phyloP scores from a whole-genome alignment of 2,329 filamentous ascomycete species.

The Penicillium verrucosum region DNA sequence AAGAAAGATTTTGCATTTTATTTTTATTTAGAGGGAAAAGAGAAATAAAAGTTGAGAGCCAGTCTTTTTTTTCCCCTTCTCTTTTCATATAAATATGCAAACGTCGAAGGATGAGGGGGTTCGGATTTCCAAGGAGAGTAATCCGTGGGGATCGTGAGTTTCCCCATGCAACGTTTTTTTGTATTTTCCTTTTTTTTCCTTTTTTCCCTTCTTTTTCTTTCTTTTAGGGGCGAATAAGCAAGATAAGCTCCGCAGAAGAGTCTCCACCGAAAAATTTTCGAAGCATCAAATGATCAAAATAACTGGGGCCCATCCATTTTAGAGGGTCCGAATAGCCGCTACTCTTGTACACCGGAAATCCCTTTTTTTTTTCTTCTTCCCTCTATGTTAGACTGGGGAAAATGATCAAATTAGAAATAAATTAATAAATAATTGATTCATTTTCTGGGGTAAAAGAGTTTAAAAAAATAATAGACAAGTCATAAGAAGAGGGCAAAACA shows the following conservation, averaged over 20 bases:
- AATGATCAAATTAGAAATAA: background rate
- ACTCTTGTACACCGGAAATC: background rate
- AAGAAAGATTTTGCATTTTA: background rate
- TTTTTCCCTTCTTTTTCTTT: background rate
- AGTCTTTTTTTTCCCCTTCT: too few relatives aligned
- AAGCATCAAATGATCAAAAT: constrained; percentile 27
- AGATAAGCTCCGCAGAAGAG: constrained; percentile 24
- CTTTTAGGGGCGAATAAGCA: constrained; percentile 10
- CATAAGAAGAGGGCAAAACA: background rate
- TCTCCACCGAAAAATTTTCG: constrained; percentile 28
- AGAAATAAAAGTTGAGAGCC: background rate
- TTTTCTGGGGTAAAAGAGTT: background rate
- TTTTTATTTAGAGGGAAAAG: background rate
- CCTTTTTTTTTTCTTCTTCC: background rate
- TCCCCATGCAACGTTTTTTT: constrained; percentile 18
- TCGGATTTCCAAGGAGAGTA: constrained; percentile 25
- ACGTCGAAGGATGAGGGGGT: constrained; percentile 16
- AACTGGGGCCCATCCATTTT: constrained; percentile 12
- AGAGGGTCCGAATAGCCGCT: constrained; percentile 8
- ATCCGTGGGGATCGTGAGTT: constrained; percentile 28
- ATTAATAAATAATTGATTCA: background rate
- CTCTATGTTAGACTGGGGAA: background rate
- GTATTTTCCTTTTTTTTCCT: constrained; percentile 6
- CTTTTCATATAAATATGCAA: background rate
- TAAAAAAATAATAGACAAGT: background rate